phyloP scores from a whole-genome alignment of 2,329 filamentous ascomycete genomes.

The Akanthomyces lecanii region DNA sequence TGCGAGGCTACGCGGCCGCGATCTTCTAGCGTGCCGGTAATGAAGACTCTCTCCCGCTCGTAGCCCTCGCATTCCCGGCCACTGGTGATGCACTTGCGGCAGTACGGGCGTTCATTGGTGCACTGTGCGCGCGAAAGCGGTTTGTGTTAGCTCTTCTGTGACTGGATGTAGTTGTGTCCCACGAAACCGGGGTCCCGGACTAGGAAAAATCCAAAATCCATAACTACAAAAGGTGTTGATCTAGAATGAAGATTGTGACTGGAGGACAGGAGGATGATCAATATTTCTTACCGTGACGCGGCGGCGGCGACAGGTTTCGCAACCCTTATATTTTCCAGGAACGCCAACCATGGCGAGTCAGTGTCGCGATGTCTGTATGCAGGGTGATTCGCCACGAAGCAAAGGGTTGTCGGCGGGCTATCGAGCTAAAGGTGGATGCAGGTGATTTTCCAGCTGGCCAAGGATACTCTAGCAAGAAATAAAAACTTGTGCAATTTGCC shows the following conservation, averaged over 20 bases:
- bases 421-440: slow-evolving; percentile 11
- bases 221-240: not conserved
- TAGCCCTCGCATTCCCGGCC: slow-evolving; percentile 59
- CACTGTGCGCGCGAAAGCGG: slow-evolving; percentile 39
- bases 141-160: not conserved
- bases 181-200: not conserved
- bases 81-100: slow-evolving; percentile 55
- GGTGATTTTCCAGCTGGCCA: slow-evolving; percentile 13
- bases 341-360: slow-evolving; percentile 53
- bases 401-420: not conserved
- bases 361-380: slow-evolving; percentile 7
- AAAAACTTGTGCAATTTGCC: slow-evolving; percentile 5
- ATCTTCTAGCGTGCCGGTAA: slow-evolving; percentile 53
- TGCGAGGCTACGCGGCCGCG: slow-evolving; percentile 55
- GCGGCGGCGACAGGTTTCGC: slow-evolving; percentile 56
- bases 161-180: not conserved
- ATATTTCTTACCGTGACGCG: slow-evolving; percentile 51
- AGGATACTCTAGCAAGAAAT: slow-evolving; percentile 1
- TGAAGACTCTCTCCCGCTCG: slow-evolving; percentile 59
- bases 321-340: slow-evolving; percentile 60
- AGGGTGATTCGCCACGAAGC: slow-evolving; percentile 19
- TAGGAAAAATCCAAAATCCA: too few relatives aligned
- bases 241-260: not conserved
- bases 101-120: slow-evolving; percentile 57
- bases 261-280: not conserved